Base-by-base conservation (phyloP, 768 basidiomycete species). In the Auricularia auricula-judae region DNA sequence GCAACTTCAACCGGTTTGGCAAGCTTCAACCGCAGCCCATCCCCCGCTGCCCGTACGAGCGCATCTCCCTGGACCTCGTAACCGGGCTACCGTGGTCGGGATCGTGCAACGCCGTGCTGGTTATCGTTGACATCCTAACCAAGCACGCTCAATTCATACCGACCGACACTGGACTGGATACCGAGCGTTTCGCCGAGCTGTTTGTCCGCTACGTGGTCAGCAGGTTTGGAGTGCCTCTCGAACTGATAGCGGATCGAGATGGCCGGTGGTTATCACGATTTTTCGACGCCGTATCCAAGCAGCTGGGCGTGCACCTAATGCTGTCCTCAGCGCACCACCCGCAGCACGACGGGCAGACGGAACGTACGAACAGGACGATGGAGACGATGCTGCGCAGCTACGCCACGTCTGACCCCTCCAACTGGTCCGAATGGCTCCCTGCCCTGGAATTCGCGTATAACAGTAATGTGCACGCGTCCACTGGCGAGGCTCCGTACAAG, bases 401-500 rank as follows among this genome's bases (percentile, higher is more conserved):
- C 59, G 64, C 69, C 0, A 33, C 36, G 66, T 71, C 39, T 61
- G 65, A 78, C 34, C 81, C 80, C 63, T 75, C 69, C 21, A 36
- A 67, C 11, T 75, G 75, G 74, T 5, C 61, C 0, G 18, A 63
- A 2, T 67, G 71, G 33, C 66, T 76, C 0, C 66, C 70, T 2
- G 16, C 69, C 1, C 67, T 74, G 10, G 69, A 71, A 58, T 74
- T 73, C 35, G 67, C 69, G 0, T 75, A 75, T 67, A 70, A 69
- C 66, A 78, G 78, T 58, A 43, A 67, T 35, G 64, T 66, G 3
- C 75, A 76, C 62, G 36, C 71, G 1, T 74, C 77, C 1, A 79
- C 76, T 36, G 64, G 71, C 36, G 67, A 71, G 58, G 71, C 76
- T 16, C 79, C 77, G 1, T 79, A 79, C 71, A 77, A 72, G 35